Base-by-base conservation (phyloP, 2,329 filamentous ascomycete species). In the Aquanectria penicillioides region DNA sequence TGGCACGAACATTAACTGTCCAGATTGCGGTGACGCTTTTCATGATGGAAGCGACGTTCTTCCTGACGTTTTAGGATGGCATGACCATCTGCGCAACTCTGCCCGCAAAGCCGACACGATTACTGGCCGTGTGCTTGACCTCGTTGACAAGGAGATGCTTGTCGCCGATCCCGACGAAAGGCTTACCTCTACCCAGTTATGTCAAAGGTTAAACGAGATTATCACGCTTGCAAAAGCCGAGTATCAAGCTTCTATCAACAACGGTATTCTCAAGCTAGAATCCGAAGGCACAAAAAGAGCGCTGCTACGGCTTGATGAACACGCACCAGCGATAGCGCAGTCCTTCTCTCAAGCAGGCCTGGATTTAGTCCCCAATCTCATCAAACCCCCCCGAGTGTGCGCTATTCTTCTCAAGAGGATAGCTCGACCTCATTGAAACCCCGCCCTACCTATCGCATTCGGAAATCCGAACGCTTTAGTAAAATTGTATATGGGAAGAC, bases 81-180 rank as follows among this genome's bases (percentile, higher is more conserved):
- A 52, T 40, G 28, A 52, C 10, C 37, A 43, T 34, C 49, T 52
- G 13, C 36, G 49, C n/a, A 52, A 52, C n/a, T 41, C 49, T 15
- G n/a, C 38, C 20, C 49, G 49, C 4, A 44, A 23, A 26, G 11
- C 37, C 10, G 49, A 52, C 26, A 52, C 49, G 2, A 31, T 52
- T 20, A 23, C 49, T 12, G n/a, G 15, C 18, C 49, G 37, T 9
- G 49, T 52, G 6, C 37, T 52, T 10, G 38, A 52, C 13, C 49
- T 52, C 10, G 37, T 52, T 5, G 49, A 52, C 10, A 12, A 22
- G 11, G 37, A 28, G 13, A 52, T 52, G 49, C 38, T 52, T 23
- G 10, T 52, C 11, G 20, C 15, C 13, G 29, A 44, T 13, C 26
- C 49, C 4, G 49, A 52, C 15, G 26, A 7, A 8, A 41, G 49